Conservation (phyloP, 2,329 filamentous ascomycete genomes). For the Hymenoscyphus occultus region DNA sequence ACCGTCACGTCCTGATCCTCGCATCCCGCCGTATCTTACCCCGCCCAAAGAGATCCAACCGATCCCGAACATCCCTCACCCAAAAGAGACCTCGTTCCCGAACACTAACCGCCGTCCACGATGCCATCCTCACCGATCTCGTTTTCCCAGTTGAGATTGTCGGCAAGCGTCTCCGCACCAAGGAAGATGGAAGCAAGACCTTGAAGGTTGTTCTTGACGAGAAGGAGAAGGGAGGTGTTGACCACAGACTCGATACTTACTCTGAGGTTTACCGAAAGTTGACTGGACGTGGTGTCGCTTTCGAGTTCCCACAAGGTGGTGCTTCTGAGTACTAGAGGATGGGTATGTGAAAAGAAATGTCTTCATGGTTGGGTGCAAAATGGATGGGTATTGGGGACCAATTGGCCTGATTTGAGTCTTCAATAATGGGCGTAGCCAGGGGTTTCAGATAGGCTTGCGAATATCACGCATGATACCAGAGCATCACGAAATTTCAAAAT, state of each 20-base stretch:
- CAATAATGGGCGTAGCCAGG: conserved; percentile 30
- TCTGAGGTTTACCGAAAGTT: conserved; percentile 98
- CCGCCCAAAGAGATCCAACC: conserved; percentile 96
- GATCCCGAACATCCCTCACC: conserved; percentile 91
- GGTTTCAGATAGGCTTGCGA: conserved; percentile 27
- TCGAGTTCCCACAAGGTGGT: conserved; percentile 93
- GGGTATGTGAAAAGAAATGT: conserved; percentile 23
- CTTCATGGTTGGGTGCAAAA: conserved; percentile 20
- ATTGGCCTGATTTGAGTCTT: conserved; percentile 16
- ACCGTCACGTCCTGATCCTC: conserved; percentile 99
- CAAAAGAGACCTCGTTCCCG: conserved; percentile 98
- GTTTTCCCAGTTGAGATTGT: conserved; percentile 99
- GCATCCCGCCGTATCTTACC: conserved; percentile 98
- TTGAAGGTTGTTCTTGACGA: conserved; percentile 99
- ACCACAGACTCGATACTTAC: conserved; percentile 99
- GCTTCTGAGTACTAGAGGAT: conserved; percentile 73
- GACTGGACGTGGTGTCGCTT: conserved; percentile 93
- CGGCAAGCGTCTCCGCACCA: conserved; percentile 97
- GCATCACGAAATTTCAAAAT: conserved; percentile 17
- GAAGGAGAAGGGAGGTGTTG: conserved; percentile 99
- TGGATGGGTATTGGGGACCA: conserved; percentile 28
- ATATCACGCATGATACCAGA: conserved; percentile 25
- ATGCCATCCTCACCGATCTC: conserved; percentile 95
- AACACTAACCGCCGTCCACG: conserved; percentile 98
- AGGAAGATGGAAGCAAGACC: conserved; percentile 97